Evolutionary conservation across 2,329 filamentous ascomycete genomes (phyloP), one percentile per base, ranked within the genome.

Genomic region (Colletotrichum australisinense): DNA sequence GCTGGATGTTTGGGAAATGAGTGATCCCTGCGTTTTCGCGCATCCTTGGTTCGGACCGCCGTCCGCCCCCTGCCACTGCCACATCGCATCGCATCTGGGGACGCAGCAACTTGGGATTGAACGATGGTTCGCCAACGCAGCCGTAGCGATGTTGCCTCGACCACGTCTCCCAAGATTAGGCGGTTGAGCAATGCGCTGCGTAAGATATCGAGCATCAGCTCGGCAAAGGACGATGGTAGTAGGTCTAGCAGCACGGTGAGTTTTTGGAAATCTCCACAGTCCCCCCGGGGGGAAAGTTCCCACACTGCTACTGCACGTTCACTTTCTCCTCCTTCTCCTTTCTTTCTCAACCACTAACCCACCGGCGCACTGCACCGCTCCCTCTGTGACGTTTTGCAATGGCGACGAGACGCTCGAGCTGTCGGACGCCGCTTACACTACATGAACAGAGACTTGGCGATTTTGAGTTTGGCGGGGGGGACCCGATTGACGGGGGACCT

Each of bases 101-200:
- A 19, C 12, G 16, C 22, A 64, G 62, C 62, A n/a, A 12, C 16
- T 12, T 5, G 38, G 38, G 14, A 16, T 42, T 42, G 38, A 42
- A 24, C 42, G 63, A 65, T 38, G 63, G 32, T 32, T 28, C 30
- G 63, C 30, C 63, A 65, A 65, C 49, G 63, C 63, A 65, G 63
- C 63, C 63, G 52, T n/a, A 38, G 63, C 38, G 63, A 65, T 46
- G 63, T 42, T 5, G 52, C 63, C 24, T 57, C 52, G 53, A 57
- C 32, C 32, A 35, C 30, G 24, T 65, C 63, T 49, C 52, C 52
- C 9, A 38, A 57, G 52, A 42, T 65, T 32, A 22, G 52, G 28
- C 63, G 52, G 19, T 65, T 65, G 24, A 65, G 63, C 52, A 28
- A 57, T 28, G 63, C 52, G 12, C 32, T 57, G 19, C 63, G 32